These are phyloP conservation scores for Colletotrichum agaves DNA, from an alignment of 2,329 filamentous ascomycete species.

Conservation along the genomic window DNA sequence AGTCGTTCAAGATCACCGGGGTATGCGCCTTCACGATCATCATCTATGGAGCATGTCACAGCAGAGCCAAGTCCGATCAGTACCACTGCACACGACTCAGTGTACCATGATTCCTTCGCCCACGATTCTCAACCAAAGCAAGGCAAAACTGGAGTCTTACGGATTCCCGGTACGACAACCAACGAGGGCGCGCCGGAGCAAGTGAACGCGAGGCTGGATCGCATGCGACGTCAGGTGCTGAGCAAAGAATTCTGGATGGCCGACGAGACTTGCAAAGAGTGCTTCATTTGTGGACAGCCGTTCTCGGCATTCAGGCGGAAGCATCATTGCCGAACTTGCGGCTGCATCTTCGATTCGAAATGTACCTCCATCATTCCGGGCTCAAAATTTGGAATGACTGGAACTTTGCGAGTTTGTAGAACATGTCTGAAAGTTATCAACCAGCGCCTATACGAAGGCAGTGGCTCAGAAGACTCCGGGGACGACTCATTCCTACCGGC, in stretches of 20 bases:
- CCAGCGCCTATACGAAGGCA: conserved; percentile 82
- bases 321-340: conserved; percentile 94
- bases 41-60: conserved; percentile 67
- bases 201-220: conserved; percentile 71
- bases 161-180: conserved; percentile 66
- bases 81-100: conserved; percentile 67
- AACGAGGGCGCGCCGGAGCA: conserved; percentile 68
- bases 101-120: conserved; percentile 67
- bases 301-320: conserved; percentile 96
- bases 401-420: conserved; percentile 89
- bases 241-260: conserved; percentile 99
- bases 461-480: conserved; percentile 86
- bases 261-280: conserved; percentile 97
- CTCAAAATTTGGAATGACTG: conserved; percentile 85
- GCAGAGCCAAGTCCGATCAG: conserved; percentile 67
- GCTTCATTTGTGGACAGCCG: conserved; percentile 88
- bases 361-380: conserved; percentile 94
- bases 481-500: conserved; percentile 77
- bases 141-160: conserved; percentile 56
- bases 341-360: conserved; percentile 98
- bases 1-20: conserved; percentile 57
- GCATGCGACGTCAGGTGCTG: conserved; percentile 86
- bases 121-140: conserved; percentile 58
- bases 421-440: conserved; percentile 93
- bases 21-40: conserved; percentile 63